Evolutionary conservation across 306 rosid genomes (phyloP), one percentile per base, ranked within the genome.

Genomic region (Bauhinia variegata): DNA sequence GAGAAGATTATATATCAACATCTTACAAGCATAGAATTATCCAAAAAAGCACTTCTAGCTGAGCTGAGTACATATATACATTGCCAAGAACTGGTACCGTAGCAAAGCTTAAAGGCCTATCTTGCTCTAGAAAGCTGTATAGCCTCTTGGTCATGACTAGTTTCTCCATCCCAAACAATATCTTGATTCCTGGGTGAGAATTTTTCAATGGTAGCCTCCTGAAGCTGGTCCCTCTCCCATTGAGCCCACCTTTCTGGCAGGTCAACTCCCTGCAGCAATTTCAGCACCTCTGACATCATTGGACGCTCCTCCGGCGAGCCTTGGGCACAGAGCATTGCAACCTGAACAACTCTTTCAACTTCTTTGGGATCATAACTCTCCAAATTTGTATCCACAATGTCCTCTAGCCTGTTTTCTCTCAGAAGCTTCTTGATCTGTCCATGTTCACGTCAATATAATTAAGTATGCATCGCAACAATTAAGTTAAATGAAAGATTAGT

Each of bases 311-410:
- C 91, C 0, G 97, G 96, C 13, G 67, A 70, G 14, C 80, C 61
- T 41, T 86, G 97, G 1, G 96, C 86, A 84, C 97, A 91, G 15
- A 91, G 93, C 55, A 91, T 65, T 33, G 97, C 97, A 51, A 91
- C 96, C 65, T 84, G 87, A 78, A 91, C 70, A 47, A 83, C 73
- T 0, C 68, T 83, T 78, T 82, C 93, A 4, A 86, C 91, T 83
- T 91, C 97, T 72, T 73, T 81, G 13, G 65, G 61, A 33, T 84
- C 82, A 46, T 81, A 86, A 37, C 49, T 84, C 68, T 75, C 79
- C 90, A 91, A 78, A 78, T 84, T 84, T 17, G 68, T 72, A 32
- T 91, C 96, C 77, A 91, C 89, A 46, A 88, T 87, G 80, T 88
- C 91, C 54, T 83, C 85, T 39, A 88, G 67, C 78, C 97, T 79